A percentile compares a stretch with the other conserved stretches of the same genome.
Conservation (phyloP, 257 asterid genomes). For the Scutellaria galericulata region DNA sequence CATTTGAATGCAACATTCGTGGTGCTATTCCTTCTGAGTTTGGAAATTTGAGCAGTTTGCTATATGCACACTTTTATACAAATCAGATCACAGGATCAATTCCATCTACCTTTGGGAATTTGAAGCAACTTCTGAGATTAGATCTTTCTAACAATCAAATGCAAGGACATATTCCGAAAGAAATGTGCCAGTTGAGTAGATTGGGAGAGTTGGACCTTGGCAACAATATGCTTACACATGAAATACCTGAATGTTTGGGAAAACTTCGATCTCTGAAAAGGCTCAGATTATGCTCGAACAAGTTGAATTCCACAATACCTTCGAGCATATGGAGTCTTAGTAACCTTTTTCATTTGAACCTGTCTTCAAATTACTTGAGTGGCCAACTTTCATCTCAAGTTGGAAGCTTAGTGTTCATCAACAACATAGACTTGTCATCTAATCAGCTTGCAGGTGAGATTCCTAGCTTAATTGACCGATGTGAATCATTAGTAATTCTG, state of each 20-base stretch:
- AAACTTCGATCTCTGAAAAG: conserved; percentile 23
- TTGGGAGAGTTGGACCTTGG: conserved; percentile 28
- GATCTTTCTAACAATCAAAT: conserved; percentile 8
- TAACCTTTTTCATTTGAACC: conserved; percentile 26
- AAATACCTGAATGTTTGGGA: conserved; percentile 43
- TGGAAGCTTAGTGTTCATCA: not conserved
- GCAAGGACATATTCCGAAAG: conserved; percentile 28
- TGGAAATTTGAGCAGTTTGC: conserved; percentile 29
- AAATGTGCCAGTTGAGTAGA: conserved; percentile 28
- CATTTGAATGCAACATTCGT: conserved; percentile 5
- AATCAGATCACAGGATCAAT: conserved; percentile 20
- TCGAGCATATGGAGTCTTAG: conserved; percentile 33
- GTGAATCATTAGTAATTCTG: not conserved
- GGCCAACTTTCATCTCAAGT: conserved; percentile 15
- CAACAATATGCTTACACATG: conserved; percentile 33
- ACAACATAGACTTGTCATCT: not conserved
- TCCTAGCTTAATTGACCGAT: not conserved
- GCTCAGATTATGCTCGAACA: conserved; percentile 32
- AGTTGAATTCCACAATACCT: conserved; percentile 38
- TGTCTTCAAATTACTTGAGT: conserved; percentile 31
- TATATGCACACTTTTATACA: not conserved
- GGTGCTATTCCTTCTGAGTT: conserved; percentile 24
- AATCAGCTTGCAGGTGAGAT: not conserved
- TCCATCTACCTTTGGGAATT: not conserved
- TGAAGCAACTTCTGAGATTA: conserved; percentile 6